Evolutionary conservation across 164 flowering plant genomes (phyloP).

Genomic region (Litsea cubeba): DNA sequence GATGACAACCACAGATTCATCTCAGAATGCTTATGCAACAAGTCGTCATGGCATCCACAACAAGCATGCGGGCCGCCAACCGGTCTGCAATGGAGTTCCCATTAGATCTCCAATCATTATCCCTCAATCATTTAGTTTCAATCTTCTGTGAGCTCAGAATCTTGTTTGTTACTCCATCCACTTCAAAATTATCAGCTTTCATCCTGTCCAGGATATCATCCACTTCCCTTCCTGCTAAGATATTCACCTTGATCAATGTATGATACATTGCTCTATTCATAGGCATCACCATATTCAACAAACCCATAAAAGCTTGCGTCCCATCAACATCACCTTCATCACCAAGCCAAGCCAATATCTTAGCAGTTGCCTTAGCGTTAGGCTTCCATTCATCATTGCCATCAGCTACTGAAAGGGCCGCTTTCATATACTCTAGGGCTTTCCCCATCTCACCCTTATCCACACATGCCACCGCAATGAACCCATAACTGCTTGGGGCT

Average conservation of each 20-base stretch:
- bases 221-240: slow-evolving; percentile 9
- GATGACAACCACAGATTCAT: not conserved
- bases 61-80: not conserved
- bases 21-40: not conserved
- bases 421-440: slow-evolving; percentile 39
- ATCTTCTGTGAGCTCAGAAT: not conserved
- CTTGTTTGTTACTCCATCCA: slow-evolving; percentile 9
- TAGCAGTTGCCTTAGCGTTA: slow-evolving; percentile 8
- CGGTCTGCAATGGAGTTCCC: not conserved
- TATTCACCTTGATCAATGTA: slow-evolving; percentile 14
- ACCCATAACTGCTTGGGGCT: slow-evolving; percentile 21
- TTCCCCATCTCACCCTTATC: slow-evolving; percentile 20
- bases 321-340: slow-evolving; percentile 25
- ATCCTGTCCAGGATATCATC: slow-evolving; percentile 9
- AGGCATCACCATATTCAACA: slow-evolving; percentile 9
- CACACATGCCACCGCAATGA: slow-evolving; percentile 30
- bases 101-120: not conserved
- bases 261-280: slow-evolving; percentile 12
- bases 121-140: not conserved
- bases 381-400: slow-evolving; percentile 23
- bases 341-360: slow-evolving; percentile 30
- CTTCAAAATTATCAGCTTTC: slow-evolving; percentile 6
- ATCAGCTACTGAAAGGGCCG: slow-evolving; percentile 22
- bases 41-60: not conserved
- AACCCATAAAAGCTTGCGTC: slow-evolving; percentile 21